Evolutionary conservation across 768 basidiomycete genomes (phyloP), one percentile per base, ranked within the genome.

Genomic region (Mycena amicta): DNA sequence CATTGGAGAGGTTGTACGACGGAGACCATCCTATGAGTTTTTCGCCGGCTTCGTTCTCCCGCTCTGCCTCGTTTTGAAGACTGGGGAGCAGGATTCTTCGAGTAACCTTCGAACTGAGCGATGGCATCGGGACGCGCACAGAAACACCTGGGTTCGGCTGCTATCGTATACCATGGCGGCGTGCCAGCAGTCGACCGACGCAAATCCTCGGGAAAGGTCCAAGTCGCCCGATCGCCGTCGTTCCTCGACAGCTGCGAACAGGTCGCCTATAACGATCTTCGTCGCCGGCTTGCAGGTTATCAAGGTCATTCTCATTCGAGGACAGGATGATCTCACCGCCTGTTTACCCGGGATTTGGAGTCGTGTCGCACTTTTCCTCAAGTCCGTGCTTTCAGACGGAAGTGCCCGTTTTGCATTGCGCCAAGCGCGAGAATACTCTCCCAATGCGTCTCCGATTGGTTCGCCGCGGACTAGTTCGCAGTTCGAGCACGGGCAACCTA

Each of bases 41-140:
- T 76, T 91, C n/a, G 76, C 83, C 4, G 82, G 83, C 0, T 70
- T 93, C 11, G 71, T 92, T 11, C 73, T 91, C 6, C 90, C 89
- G 15, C 74, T 92, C 6, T 75, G 78, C 8, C 64, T 89, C 49
- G 68, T 72, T 1, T 71, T 91, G 64, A 81, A 81, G 65, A 85
- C 84, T 0, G 72, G 80, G 12, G 66, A 75, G 1, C 77, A 83
- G 27, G 66, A 83, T 50, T 68, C 72, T 15, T 68, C 74, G 5
- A 76, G 79, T 50, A 77, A 72, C 5, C 70, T 75, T 20, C 75
- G 72, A 63, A 68, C 74, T 2, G 82, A 85, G 49, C 56, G 75
- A 15, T 77, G 76, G 71, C 81, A 80, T 59, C 79, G 79, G n/a
- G 72, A 73, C 1, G 71, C 76, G 8, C 71, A 83, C 49, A 70